These are phyloP conservation scores for Solanum bukasovii DNA, from an alignment of 257 asterid species.

Conservation along the genomic window DNA sequence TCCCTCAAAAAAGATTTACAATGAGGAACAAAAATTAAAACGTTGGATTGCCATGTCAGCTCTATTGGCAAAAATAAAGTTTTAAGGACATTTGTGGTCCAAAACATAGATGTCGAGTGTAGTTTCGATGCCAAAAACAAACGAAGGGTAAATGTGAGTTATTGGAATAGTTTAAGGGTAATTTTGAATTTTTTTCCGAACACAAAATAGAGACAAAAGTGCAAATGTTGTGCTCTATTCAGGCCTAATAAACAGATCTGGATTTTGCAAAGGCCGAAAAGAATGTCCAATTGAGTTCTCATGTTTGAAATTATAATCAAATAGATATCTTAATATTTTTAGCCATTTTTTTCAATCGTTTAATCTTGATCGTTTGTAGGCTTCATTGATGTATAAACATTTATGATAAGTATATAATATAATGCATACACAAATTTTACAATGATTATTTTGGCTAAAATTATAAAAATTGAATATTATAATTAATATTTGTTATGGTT, in stretches of 20 bases:
- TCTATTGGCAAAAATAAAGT: no score
- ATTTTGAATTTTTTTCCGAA: no score
- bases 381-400: neutral
- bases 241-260: neutral
- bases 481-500: neutral
- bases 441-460: neutral
- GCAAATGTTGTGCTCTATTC: neutral
- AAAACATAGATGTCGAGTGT: no score
- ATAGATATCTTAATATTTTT: neutral
- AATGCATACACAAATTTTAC: neutral
- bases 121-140: neutral
- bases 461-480: neutral
- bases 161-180: no score
- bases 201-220: neutral
- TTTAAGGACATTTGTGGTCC: neutral
- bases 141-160: no score
- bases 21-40: neutral
- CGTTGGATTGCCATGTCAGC: rapidly evolving
- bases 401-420: neutral
- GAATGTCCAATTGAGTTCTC: neutral
- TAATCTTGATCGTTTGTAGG: neutral
- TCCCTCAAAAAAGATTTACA: neutral
- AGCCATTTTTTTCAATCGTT: neutral
- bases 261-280: neutral
- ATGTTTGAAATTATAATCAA: neutral